These are phyloP conservation scores for Marasmius oreades DNA, from an alignment of 1,284 basidiomycete species.

Conservation along the genomic window DNA sequence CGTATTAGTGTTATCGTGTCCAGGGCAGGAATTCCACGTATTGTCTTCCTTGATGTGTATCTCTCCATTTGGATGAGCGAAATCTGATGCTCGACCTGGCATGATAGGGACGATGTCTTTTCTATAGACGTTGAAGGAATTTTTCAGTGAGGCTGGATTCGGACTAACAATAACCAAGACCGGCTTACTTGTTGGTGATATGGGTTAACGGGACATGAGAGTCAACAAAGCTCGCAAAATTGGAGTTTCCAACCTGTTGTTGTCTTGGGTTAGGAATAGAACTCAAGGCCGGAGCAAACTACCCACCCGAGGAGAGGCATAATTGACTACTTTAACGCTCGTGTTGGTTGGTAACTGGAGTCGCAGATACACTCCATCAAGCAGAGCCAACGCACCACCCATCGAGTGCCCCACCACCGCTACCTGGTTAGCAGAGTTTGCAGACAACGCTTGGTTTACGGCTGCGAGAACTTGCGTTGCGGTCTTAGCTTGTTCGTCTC, in stretches of 20 bases:
- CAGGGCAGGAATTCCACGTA: constrained; percentile 32
- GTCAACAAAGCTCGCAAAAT: constrained; percentile 19
- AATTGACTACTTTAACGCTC: constrained; percentile 25
- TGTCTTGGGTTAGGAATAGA: background rate
- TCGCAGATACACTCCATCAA: constrained; percentile 37
- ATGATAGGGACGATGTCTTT: constrained; percentile 27
- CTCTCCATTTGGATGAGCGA: constrained; percentile 37
- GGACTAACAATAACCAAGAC: background rate
- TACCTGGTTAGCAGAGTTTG: constrained; percentile 33
- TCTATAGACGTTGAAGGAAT: background rate
- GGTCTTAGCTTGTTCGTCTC: constrained; percentile 43
- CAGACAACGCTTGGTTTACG: constrained; percentile 36
- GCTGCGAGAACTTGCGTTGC: constrained; percentile 39
- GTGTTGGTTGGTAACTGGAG: constrained; percentile 30
- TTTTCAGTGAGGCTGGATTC: no score
- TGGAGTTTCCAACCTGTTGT: constrained; percentile 12
- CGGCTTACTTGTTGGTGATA: constrained; percentile 18
- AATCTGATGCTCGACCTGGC: constrained; percentile 30
- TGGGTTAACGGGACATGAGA: constrained; percentile 14
- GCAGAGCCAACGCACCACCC: constrained; percentile 33
- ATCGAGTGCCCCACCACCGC: constrained; percentile 51
- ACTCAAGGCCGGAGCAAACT: background rate
- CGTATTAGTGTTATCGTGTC: constrained; percentile 31
- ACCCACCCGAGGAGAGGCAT: constrained; percentile 41
- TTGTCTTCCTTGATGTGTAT: constrained; percentile 34